Evolutionary conservation across 1,139 yeast species (phyloP).

Genomic region (Hemisphaericaspora xylanilytica): DNA sequence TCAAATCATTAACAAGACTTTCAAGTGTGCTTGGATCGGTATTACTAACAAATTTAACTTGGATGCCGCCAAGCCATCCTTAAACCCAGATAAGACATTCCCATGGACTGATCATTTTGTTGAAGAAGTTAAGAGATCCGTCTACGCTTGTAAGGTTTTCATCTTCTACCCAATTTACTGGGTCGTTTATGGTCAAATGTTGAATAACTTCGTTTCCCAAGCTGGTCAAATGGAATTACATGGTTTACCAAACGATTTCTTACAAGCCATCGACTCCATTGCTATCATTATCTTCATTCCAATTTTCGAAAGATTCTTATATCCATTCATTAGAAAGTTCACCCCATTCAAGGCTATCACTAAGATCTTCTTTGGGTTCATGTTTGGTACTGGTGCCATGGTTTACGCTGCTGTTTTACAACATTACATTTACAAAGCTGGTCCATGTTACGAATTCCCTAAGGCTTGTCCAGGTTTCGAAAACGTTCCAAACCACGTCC

Average conservation of each 20-base stretch:
- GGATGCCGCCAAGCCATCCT: slow-evolving; percentile 56
- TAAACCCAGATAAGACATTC: slow-evolving; percentile 39
- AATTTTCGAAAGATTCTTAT: slow-evolving; percentile 49
- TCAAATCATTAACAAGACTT: slow-evolving; percentile 57
- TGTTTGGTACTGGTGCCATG: slow-evolving; percentile 69
- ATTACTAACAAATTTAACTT: slow-evolving; percentile 49
- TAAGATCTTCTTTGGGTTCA: slow-evolving; percentile 73
- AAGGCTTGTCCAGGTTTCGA: slow-evolving; percentile 28
- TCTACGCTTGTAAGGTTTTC: slow-evolving; percentile 64
- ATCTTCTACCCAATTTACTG: slow-evolving; percentile 62
- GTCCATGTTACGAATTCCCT: slow-evolving; percentile 75
- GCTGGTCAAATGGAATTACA: slow-evolving; percentile 65
- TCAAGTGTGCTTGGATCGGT: slow-evolving; percentile 48
- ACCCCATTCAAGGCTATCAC: slow-evolving; percentile 68
- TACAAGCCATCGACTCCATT: slow-evolving; percentile 62
- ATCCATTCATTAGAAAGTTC: slow-evolving; percentile 54
- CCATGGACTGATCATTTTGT: slow-evolving; percentile 63
- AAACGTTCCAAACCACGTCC: slow-evolving; percentile 48
- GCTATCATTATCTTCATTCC: slow-evolving; percentile 64
- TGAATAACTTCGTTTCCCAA: slow-evolving; percentile 61
- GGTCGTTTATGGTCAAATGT: slow-evolving; percentile 68
- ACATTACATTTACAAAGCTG: slow-evolving; percentile 65
- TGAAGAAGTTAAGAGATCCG: slow-evolving; percentile 58
- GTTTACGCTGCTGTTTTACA: slow-evolving; percentile 81
- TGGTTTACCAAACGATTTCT: slow-evolving; percentile 64